Evolutionary conservation across 148 eudicot genomes (phyloP), one percentile per base, ranked within the genome.

Genomic region (Amaranthus hypochondriacus): DNA sequence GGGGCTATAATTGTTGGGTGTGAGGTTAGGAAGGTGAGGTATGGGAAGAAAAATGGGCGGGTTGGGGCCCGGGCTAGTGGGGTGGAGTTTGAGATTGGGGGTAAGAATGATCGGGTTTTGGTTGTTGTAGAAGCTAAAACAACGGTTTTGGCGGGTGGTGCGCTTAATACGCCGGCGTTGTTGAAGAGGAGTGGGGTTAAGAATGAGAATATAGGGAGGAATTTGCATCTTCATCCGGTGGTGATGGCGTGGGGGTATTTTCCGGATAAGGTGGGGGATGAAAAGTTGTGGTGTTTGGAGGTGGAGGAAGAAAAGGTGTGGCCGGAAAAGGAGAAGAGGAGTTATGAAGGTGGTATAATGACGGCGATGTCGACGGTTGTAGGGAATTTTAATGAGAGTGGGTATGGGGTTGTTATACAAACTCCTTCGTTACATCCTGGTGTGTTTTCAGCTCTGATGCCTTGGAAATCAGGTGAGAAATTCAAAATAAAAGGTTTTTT

Each of bases 361-460:
- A 89, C 97, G 4, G 82, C 90, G 18, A 86, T 92, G 90, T 92
- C 94, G 0, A 82, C 83, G 2, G 86, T 84, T 0, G 87, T 78
- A 0, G 77, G 76, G 0, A 75, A 84, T 6, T 57, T 71, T 5
- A 56, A 82, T 6, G 68, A 66, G 4, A 80, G 89, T 0, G 88
- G 87, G 9, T 82, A 87, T 62, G 86, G 86, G 0, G 88, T 87
- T 0, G 71, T 92, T 15, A 81, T 92, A 6, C 97, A 92, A 64
- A 92, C 94, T 3, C 97, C 97, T 3, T 57, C 90, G 0, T 28
- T 92, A 52, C 97, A 92, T 68, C 94, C 97, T 0, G 97, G 97
- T 0, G 76, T 86, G 68, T 92, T 86, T 79, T 81, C 97, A 0
- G 83, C 48, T 1, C 46, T 85, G 4, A 86, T 73, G 82, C 90